phyloP scores from a whole-genome alignment of 495 filamentous ascomycete genomes.

The Aspergillus bridgeri region DNA sequence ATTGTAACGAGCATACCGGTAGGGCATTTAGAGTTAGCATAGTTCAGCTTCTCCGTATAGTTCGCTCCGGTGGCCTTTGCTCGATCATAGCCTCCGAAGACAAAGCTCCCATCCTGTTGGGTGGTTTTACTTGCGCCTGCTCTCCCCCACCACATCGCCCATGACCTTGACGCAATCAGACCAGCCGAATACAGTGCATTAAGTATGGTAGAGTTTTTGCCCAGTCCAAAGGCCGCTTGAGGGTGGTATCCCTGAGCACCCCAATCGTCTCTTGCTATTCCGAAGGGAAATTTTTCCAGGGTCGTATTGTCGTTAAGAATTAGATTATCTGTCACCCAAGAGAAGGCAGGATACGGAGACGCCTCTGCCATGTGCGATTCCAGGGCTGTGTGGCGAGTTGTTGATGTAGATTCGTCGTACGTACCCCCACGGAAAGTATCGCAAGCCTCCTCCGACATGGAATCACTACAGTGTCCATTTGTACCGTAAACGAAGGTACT shows the following conservation, averaged over 20 bases:
- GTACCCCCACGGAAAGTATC: slow-evolving; percentile 2
- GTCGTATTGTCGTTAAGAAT: slow-evolving; percentile 1
- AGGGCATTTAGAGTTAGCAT: not conserved
- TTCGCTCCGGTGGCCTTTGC: not conserved
- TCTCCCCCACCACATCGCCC: slow-evolving; percentile 4
- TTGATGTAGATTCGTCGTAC: slow-evolving; percentile 2
- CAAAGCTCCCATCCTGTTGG: slow-evolving; percentile 4
- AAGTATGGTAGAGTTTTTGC: not conserved
- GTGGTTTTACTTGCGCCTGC: not conserved
- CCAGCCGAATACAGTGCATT: slow-evolving; percentile 3
- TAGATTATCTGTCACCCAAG: not conserved
- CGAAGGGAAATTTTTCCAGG: not conserved
- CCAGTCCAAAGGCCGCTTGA: slow-evolving; percentile 2
- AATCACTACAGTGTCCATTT: not conserved
- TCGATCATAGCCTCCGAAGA: slow-evolving; percentile 3
- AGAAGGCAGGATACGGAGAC: slow-evolving; percentile 2
- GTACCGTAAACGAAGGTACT: slow-evolving; percentile 6
- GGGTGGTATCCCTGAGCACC: slow-evolving; percentile 7
- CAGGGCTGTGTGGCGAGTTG: not conserved
- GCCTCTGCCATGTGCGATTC: not conserved
- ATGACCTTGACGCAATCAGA: not conserved
- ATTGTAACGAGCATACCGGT: slow-evolving; percentile 6
- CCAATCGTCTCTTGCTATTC: slow-evolving; percentile 1
- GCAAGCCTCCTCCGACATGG: not conserved
- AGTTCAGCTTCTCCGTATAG: slow-evolving; percentile 2